These are phyloP conservation scores for Lactarius sp. DNA, from an alignment of 768 basidiomycete species.

Conservation along the genomic window DNA sequence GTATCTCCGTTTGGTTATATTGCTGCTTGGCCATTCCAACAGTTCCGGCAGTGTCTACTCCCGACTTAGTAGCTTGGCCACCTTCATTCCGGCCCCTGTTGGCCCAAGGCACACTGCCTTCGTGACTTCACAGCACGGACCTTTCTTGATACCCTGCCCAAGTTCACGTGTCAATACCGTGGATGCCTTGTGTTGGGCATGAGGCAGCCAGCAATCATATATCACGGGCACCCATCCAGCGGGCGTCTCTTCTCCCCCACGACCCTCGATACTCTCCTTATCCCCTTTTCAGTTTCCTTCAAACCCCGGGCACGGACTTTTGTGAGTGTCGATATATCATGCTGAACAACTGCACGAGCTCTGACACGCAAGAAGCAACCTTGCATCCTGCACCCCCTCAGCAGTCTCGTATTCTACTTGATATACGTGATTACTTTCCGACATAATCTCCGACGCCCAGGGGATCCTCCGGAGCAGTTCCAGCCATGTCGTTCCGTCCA, in stretches of 20 bases:
- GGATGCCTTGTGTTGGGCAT: slow-evolving; percentile 22
- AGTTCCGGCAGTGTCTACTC: background rate
- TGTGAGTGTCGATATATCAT: slow-evolving; percentile 12
- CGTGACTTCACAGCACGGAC: background rate
- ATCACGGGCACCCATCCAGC: background rate
- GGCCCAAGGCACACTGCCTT: background rate
- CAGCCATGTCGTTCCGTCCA: slow-evolving; percentile 14
- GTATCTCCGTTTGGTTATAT: background rate
- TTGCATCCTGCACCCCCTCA: background rate
- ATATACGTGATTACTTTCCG: slow-evolving; percentile 4
- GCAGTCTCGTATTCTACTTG: background rate
- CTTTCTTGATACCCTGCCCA: background rate
- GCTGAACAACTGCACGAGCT: background rate
- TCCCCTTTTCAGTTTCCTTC: background rate
- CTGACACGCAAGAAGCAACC: background rate
- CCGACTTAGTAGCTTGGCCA: background rate
- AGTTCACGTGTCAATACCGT: slow-evolving; percentile 20
- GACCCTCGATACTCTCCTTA: background rate
- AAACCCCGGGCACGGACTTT: slow-evolving; percentile 7
- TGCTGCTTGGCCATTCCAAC: background rate
- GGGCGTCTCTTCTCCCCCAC: slow-evolving; percentile 3
- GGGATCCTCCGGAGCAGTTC: slow-evolving; percentile 4
- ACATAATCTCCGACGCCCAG: background rate
- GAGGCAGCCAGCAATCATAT: slow-evolving; percentile 21
- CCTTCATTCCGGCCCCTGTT: background rate